A percentile compares a stretch with the other conserved stretches of the same genome.
Evolutionary conservation across 2,329 filamentous ascomycete genomes (phyloP).

Genomic region (Aureobasidium lini): DNA sequence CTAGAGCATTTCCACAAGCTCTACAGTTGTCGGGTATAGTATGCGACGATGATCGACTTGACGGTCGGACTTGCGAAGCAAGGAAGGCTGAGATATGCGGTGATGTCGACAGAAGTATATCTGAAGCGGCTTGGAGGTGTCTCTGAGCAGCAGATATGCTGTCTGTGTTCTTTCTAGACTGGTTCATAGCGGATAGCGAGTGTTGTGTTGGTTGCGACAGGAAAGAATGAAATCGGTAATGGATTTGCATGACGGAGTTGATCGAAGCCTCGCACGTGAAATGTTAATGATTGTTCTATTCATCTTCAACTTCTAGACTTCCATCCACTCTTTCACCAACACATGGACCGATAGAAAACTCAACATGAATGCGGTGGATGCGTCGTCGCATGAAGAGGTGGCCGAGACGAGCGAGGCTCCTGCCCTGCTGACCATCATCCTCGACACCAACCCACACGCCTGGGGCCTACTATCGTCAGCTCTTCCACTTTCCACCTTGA

Average conservation of each 20-base stretch:
- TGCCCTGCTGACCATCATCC: constrained; percentile 79
- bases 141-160: not conserved
- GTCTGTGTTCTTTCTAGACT: not conserved
- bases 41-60: not conserved
- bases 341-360: constrained; percentile 10
- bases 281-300: not conserved
- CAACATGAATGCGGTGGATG: constrained; percentile 60
- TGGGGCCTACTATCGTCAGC: constrained; percentile 71
- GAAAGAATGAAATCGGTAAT: not conserved
- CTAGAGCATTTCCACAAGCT: constrained; percentile 31
- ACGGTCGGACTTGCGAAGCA: not conserved
- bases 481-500: constrained; percentile 72
- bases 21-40: constrained; percentile 20
- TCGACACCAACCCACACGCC: constrained; percentile 94
- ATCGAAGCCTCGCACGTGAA: constrained; percentile 2
- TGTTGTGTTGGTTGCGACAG: not conserved
- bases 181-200: not conserved
- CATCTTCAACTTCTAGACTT: not conserved
- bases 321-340: not conserved
- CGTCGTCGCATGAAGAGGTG: constrained; percentile 37
- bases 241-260: constrained; percentile 7
- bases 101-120: constrained; percentile 3
- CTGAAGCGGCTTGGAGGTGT: constrained; percentile 8
- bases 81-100: constrained; percentile 14
- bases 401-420: constrained; percentile 43